Evolutionary conservation across 73 alveolate genomes (phyloP).

Genomic region (Symbiodinium pilosum): DNA sequence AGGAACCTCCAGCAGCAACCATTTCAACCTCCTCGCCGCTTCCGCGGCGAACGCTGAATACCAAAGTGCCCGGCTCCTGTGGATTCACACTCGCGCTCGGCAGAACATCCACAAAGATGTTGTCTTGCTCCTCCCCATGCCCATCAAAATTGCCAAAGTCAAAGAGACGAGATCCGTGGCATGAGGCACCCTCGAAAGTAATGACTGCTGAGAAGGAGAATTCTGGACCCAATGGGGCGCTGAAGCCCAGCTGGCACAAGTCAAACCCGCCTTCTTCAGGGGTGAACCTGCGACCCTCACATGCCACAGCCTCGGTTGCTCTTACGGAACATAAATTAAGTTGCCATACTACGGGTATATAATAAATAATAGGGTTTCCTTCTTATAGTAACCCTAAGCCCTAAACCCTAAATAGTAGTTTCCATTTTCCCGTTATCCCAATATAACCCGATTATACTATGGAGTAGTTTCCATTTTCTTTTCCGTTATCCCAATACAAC

Average conservation of each 20-base stretch:
- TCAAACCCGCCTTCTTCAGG: conserved; percentile 47
- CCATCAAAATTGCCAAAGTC: conserved; percentile 55
- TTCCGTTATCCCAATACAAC: too few species aligned
- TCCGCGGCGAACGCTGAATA: conserved; percentile 43
- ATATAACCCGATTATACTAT: too few species aligned
- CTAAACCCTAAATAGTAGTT: too few species aligned
- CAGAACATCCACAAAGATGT: conserved; percentile 58
- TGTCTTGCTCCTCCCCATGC: conserved; percentile 39
- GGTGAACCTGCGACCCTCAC: neutral
- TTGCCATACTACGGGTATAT: too few species aligned
- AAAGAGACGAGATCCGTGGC: conserved; percentile 56
- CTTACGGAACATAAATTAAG: too few species aligned
- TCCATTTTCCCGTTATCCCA: too few species aligned
- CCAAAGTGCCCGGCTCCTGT: neutral
- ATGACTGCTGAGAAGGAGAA: conserved; percentile 67
- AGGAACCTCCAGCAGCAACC: conserved; percentile 62
- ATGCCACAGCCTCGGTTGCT: conserved; percentile 6
- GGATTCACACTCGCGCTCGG: neutral
- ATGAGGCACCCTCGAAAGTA: conserved; percentile 17
- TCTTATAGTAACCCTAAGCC: too few species aligned
- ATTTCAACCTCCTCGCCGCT: conserved; percentile 11
- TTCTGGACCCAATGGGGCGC: conserved; percentile 47
- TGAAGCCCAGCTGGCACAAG: conserved; percentile 64
- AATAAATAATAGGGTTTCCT: too few species aligned
- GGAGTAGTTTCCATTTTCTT: too few species aligned